Base-by-base conservation (phyloP, 2,329 filamentous ascomycete genomes). In the Fusarium sp. region DNA sequence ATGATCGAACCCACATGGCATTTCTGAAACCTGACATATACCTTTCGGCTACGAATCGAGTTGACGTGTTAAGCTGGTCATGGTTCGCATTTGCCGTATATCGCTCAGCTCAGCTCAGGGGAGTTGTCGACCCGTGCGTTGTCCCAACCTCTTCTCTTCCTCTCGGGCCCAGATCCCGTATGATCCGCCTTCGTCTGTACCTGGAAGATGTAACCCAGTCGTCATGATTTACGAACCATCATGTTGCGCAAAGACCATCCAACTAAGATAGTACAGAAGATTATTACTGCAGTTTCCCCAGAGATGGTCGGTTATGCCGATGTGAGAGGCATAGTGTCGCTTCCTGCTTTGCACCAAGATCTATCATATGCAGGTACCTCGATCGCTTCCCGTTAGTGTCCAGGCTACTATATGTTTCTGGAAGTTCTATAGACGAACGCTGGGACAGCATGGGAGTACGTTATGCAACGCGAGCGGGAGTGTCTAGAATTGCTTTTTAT, bases 121-220 rank as follows among this genome's bases (percentile, higher is more conserved):
- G 34, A 42, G 22, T 30, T 13, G 11, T 47, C 44, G 52, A 61
- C n/a, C 61, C 42, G 52, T 65, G 61, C 61, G 53, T 53, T 53
- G 49, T 53, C 49, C 49, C 49, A 53, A 53, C 34, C 49, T 42
- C 49, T 53, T 42, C 32, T 53, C 46, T 65, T 41, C 24, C 57
- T 34, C 34, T 45, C 47, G 41, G 61, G 61, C 63, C 55, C 55
- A 66, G 48, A 32, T 61, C 53, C 63, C 55, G 63, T 25, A 27
- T 55, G 48, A 29, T 55, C 63, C 55, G 63, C 44, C 13, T 24
- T 44, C 55, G 45, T 56, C 47, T 40, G 46, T 66, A 49, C 62
- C 61, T 65, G 62, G 40, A 24, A 51, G 32, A n/a, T 24, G 20
- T 20, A 60, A 56, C 24, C 27, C 34, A 51, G 49, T 29, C 49